A percentile compares a stretch with the other conserved stretches of the same genome.
Conservation (phyloP, 2,329 filamentous ascomycete species). For the Aspergillus pseudoviridinutans region DNA sequence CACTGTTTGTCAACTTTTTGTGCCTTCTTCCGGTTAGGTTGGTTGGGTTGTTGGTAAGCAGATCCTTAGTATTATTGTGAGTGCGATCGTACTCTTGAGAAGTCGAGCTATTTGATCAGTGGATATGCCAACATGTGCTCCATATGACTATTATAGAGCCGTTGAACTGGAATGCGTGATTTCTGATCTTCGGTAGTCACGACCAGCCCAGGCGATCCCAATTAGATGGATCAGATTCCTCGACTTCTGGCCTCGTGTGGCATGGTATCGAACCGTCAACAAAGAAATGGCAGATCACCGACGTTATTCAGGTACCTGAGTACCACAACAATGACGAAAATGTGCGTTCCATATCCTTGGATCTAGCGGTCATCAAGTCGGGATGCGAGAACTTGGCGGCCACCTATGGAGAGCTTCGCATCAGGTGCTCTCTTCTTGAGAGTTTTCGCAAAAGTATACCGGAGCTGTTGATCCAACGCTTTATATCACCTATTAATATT, state of each 20-base stretch:
- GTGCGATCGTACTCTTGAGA: not conserved
- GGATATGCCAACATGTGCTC: not conserved
- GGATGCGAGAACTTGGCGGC: not conserved
- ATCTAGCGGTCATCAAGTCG: not conserved
- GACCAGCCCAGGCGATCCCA: not conserved
- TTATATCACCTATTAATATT: not conserved
- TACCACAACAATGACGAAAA: not conserved
- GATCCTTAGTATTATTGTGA: too few species aligned
- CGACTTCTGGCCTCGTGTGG: not conserved
- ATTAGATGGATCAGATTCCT: not conserved
- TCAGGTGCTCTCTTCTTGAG: not conserved
- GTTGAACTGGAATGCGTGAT: not conserved
- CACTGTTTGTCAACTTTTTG: slow-evolving; percentile 12
- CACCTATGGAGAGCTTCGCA: slow-evolving; percentile 7
- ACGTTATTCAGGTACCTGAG: not conserved
- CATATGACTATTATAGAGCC: not conserved
- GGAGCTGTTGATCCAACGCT: not conserved
- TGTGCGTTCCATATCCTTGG: not conserved
- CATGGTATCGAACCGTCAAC: not conserved
- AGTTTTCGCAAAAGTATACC: not conserved
- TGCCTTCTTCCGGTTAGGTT: not conserved
- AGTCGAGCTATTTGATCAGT: not conserved
- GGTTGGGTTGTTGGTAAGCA: too few species aligned
- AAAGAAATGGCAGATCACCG: not conserved
- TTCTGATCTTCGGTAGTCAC: slow-evolving; percentile 1